phyloP scores from a whole-genome alignment of 345 rosid genomes.

The Orychophragmus violaceus region DNA sequence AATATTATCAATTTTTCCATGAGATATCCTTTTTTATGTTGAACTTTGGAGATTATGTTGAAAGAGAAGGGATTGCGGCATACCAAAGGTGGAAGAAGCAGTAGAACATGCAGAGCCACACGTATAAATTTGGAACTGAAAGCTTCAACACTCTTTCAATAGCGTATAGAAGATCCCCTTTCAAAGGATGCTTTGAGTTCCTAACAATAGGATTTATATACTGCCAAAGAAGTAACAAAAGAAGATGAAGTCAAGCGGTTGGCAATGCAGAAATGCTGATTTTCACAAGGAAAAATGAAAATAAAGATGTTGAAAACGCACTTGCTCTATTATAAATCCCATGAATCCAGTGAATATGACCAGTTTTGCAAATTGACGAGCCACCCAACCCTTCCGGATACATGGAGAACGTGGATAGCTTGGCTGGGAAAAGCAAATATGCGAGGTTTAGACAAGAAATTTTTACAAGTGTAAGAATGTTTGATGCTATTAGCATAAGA shows the following conservation, averaged over 20 bases:
- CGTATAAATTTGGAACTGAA: constrained; percentile 91
- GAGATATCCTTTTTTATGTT: not conserved
- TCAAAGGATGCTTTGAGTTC: constrained; percentile 93
- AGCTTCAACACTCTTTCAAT: constrained; percentile 96
- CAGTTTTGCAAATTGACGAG: constrained; percentile 75
- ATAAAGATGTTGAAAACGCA: constrained; percentile 28
- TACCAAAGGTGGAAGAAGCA: constrained; percentile 97
- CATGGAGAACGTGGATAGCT: constrained; percentile 81
- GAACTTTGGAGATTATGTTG: not conserved
- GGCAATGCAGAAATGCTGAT: not conserved
- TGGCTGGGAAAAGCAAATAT: constrained; percentile 34
- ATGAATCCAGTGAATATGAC: constrained; percentile 87
- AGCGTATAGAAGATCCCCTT: constrained; percentile 77
- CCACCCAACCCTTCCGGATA: constrained; percentile 85
- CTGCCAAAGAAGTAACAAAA: constrained; percentile 47
- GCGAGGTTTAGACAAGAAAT: not conserved
- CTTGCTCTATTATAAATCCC: constrained; percentile 98
- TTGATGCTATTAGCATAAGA: not conserved
- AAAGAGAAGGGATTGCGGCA: constrained; percentile 18
- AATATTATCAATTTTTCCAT: not conserved
- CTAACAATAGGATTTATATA: constrained; percentile 93
- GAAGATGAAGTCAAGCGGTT: constrained; percentile 18
- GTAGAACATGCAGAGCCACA: constrained; percentile 99
- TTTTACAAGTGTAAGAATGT: constrained; percentile 4
- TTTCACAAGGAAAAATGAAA: not conserved